Base-by-base conservation (phyloP, 257 asterid species). In the Solanum bukasovii region DNA sequence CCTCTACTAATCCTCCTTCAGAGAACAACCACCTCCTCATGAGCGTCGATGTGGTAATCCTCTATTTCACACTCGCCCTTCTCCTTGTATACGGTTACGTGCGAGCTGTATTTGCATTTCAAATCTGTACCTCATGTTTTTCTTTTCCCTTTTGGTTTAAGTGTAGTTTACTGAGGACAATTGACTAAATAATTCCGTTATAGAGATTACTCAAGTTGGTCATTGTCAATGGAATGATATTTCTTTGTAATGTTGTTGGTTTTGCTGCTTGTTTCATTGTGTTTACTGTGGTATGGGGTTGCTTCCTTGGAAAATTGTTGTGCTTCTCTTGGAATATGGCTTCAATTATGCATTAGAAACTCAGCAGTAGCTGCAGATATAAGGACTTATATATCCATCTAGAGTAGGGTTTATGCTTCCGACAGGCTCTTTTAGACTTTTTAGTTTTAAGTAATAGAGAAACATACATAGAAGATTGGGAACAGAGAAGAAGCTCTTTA, bases 31-130 rank as follows among this genome's bases (percentile, higher is more conserved):
- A 97, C 90, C 88, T 95, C 46, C n/a, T 93, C 87, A 88, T 97
- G 98, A 93, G 91, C 49, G 96, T 92, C 33, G 99, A 97, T 71
- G 98, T 97, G 98, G 99, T 96, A 92, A 67, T 84, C 7, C 44
- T 52, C 25, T 18, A 18, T 84, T 63, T 46, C 70, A 27, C 16
- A 56, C 61, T 75, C n/a, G 33, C 29, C 81, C 81, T 73, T 37
- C 14, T 21, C 25, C 23, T 70, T 35, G 29, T 35, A 74, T 74
- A 27, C 74, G n/a, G 40, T 16, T 71, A 8, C 38, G 42, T 71
- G 25, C 8, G 78, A 12, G 27, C 20, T 23, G 13, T 75, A 38
- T 75, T 75, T 75, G 83, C 59, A 38, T 77, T 38, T 77, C 44
- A 72, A 72, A 33, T 72, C 34, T 35, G n/a, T 18, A 0, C 46